Conservation (phyloP, 495 filamentous ascomycete genomes). For the Cudoniella acicularis region DNA sequence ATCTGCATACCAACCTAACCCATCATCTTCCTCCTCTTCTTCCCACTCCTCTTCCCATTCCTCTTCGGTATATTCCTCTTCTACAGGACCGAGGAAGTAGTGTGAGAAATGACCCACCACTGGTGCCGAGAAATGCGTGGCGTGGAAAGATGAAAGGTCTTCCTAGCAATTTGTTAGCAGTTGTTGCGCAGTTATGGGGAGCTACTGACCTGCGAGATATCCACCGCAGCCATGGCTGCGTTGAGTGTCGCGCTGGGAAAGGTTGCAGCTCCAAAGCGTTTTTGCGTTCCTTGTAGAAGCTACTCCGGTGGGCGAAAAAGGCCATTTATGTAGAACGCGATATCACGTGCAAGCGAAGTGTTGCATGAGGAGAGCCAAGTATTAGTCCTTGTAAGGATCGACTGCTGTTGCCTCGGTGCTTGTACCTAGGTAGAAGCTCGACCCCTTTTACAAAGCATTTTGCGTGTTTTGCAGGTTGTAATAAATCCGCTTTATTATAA, state of each 20-base stretch:
- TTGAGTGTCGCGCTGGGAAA: slow-evolving; percentile 21
- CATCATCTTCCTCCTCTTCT: slow-evolving; percentile 59
- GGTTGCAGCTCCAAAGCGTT: not conserved
- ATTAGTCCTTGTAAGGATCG: too few relatives aligned
- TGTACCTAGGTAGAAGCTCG: too few relatives aligned
- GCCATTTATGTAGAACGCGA: not conserved
- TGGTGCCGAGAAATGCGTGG: slow-evolving; percentile 53
- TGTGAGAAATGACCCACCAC: slow-evolving; percentile 44
- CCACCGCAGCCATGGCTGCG: slow-evolving; percentile 5
- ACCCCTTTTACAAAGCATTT: too few relatives aligned
- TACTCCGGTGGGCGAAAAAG: not conserved
- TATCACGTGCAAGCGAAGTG: not conserved
- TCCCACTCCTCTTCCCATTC: slow-evolving; percentile 30
- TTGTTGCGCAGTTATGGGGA: not conserved
- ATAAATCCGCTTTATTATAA: too few relatives aligned
- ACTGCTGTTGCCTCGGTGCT: too few relatives aligned
- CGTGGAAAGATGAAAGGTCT: slow-evolving; percentile 70
- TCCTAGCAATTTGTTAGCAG: slow-evolving; percentile 42
- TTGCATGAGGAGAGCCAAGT: too few relatives aligned
- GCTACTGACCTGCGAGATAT: slow-evolving; percentile 8
- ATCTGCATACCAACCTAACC: slow-evolving; percentile 83
- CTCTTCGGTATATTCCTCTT: slow-evolving; percentile 16
- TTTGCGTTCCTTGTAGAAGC: not conserved
- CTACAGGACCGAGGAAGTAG: slow-evolving; percentile 38
- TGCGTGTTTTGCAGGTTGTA: too few relatives aligned